Evolutionary conservation across 2,329 filamentous ascomycete genomes (phyloP), one percentile per base, ranked within the genome.

Genomic region (Phoma sp.): DNA sequence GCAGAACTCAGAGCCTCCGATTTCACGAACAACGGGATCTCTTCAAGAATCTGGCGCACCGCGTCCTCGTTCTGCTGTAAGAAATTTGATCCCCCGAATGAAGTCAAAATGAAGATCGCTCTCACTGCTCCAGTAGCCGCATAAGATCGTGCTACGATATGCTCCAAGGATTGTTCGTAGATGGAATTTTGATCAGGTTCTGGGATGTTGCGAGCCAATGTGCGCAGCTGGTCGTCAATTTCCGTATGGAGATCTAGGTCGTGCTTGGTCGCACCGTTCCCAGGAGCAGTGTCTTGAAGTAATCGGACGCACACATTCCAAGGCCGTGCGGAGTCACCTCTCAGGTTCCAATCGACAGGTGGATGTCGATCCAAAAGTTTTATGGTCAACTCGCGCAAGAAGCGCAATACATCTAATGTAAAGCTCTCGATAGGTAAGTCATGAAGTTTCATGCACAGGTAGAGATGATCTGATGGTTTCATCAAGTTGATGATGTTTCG

Each of bases 61-160:
- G 74, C 38, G 20, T 69, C 60, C 1, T 56, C 53, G 23, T 69
- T 61, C 7, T 71, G 39, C 17, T 64, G 54, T 33, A 75, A 68
- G 47, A 72, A 69, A 1, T 25, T 18, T 2, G 42, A 42, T 23
- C 74, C 68, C 4, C 51, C 53, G 10, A 49, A 53, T 11, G 43
- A 39, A 2, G 53, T n/a, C 14, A 75, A 55, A 7, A 69, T 79
- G 68, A 29, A 77, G 67, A 70, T 78, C 14, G 87, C 87, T 67
- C 86, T 88, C 17, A 93, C 81, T 62, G 90, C 95, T 1, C 91
- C 91, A 6, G 90, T 82, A 1, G 88, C 86, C 12, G 86, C 88
- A 9, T 77, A 59, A 1, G 87, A 87, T 69, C 83, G 86, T 18
- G 81, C 76, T 2, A 82, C 79, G 38, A 96, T 87, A 64, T 93